Evolutionary conservation across 2,329 filamentous ascomycete genomes (phyloP), one percentile per base, ranked within the genome.

Genomic region (Biscogniauxia sp.): DNA sequence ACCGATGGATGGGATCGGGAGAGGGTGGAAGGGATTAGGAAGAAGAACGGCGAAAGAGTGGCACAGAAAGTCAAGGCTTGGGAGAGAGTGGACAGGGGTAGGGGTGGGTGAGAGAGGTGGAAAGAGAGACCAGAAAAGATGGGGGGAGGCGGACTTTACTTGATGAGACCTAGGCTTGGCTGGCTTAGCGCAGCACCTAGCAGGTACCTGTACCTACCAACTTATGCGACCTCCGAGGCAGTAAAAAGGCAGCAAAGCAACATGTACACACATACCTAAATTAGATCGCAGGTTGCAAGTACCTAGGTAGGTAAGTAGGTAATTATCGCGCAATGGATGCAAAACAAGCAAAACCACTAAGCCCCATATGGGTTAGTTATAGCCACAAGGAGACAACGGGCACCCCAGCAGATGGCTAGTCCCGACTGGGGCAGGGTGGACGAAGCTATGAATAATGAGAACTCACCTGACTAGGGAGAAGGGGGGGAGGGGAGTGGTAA

Each of bases 361-460:
- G 11, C 25, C 54, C 54, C 19, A 20, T 20, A 45, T 5, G 2
- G 55, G 55, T 37, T 57, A 57, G 55, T 23, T 45, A 11, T 45
- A 52, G 45, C 37, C 41, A 51, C 25, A 28, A 26, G 9, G 55
- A 32, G 45, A 37, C 55, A 57, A 11, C 45, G 45, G 25, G 7
- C 37, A 49, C 55, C 54, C 55, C 45, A 52, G 55, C 55, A 57
- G 51, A 57, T 57, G 19, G 49, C 41, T 20, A 50, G 11, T 37
- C 37, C 17, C 6, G 17, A 23, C 20, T 45, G 53, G 13, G 25
- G 54, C 20, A 23, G 17, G 20, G 32, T 45, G 53, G 25, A 26
- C 6, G 54, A 50, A 56, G 20, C 54, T 49, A 57, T 57, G 55
- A 57, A 57, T 57, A 57, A 57, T 57, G 49, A 49, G 25, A 57